These are phyloP conservation scores for Cytospora paraplurivora DNA, from an alignment of 2,329 filamentous ascomycete species.

Conservation along the genomic window DNA sequence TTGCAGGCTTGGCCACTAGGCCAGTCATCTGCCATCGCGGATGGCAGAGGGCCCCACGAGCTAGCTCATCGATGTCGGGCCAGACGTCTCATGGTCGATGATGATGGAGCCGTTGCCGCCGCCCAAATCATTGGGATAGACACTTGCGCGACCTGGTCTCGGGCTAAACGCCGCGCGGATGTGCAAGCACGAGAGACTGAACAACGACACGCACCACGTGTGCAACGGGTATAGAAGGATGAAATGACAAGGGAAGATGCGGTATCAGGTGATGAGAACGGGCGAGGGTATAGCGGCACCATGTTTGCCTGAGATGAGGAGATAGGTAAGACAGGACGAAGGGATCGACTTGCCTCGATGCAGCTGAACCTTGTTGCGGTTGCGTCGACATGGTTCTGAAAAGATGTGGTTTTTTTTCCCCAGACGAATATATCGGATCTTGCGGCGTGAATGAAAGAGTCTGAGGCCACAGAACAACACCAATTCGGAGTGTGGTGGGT, in stretches of 20 bases:
- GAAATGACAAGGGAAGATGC: too few species aligned
- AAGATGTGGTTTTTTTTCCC: neutral
- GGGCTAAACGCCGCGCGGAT: too few species aligned
- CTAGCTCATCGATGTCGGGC: neutral
- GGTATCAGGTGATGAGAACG: too few species aligned
- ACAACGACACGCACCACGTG: too few species aligned
- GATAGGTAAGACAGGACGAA: neutral
- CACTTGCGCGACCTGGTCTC: too few species aligned
- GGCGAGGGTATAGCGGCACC: neutral
- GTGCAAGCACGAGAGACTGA: too few species aligned
- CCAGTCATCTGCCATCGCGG: neutral
- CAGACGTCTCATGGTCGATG: neutral
- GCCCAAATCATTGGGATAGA: too few species aligned
- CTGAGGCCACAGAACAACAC: too few species aligned
- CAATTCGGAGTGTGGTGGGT: too few species aligned
- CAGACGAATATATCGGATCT: neutral
- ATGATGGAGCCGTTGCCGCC: neutral
- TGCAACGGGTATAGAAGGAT: too few species aligned
- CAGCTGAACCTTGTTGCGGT: neutral
- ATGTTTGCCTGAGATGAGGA: too few species aligned
- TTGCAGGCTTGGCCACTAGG: neutral
- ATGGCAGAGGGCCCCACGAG: neutral
- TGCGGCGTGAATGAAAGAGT: too few species aligned
- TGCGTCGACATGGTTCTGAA: neutral
- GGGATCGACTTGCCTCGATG: neutral